Evolutionary conservation across 352 stramenopile genomes (phyloP), one percentile per base, ranked within the genome.

Genomic region (Peronospora tabacina): DNA sequence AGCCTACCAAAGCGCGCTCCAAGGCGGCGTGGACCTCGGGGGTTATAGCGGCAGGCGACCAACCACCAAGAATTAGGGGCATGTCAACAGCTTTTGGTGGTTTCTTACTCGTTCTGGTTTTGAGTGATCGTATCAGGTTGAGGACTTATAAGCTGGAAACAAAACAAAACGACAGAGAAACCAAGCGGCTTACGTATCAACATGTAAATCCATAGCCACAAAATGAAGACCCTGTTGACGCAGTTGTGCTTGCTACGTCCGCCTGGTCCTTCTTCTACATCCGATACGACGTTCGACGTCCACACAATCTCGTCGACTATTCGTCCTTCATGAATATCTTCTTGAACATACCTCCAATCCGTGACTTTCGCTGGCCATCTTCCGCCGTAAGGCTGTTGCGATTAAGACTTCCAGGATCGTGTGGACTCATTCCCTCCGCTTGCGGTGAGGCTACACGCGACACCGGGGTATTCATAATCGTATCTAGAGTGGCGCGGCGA

Each of bases 301-400:
- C 29, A 20, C 36, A 35, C 13, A 29, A 16, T 32, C 22, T 8
- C 13, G 36, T 47, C 44, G 47, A 35, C 35, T 70, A 58, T 55
- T 82, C 72, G 24, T 89, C 75, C 59, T 89, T 89, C 70, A 89
- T 91, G 72, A 91, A 91, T 77, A 91, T 91, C 54, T 91, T 91
- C 66, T 91, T 91, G 65, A 91, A 87, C 74, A 89, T 87, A 58
- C 81, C 77, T 40, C 81, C 78, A 34, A 91, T 84, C 7, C 77
- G 75, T 13, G 77, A 91, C 58, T 89, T 89, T 30, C 81, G 77
- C 30, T 80, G 72, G 6, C 58, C 56, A 22, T 86, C 67, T 34
- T 91, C 80, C 30, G 75, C 64, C 53, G 76, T 79, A 30, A 85
- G 59, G 58, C 70, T 87, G 33, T 63, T 54, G 7, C 70, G 86